These are phyloP conservation scores for Hyaloraphidium curvatum DNA, from an alignment of 192 early-diverging fungal species.

Conservation along the genomic window DNA sequence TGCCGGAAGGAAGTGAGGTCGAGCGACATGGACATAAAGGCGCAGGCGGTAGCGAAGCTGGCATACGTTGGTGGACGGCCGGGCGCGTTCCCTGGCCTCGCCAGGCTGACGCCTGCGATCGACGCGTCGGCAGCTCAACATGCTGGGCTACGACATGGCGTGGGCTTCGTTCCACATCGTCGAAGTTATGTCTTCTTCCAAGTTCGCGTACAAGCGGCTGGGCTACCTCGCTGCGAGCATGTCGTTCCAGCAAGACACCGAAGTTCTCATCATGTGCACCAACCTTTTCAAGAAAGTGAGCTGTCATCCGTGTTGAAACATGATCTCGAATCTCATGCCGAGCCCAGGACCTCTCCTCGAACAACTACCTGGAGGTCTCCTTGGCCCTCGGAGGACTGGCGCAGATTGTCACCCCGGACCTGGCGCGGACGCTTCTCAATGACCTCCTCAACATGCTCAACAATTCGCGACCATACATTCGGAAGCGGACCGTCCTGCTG, in stretches of 20 bases:
- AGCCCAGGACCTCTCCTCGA: constrained; percentile 66
- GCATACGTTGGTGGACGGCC: constrained; percentile 32
- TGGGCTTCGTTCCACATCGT: constrained; percentile 95
- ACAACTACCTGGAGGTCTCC: constrained; percentile 60
- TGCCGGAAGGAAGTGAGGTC: constrained; percentile 67
- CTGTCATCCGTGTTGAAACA: background rate
- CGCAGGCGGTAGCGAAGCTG: constrained; percentile 74
- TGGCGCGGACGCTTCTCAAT: constrained; percentile 69
- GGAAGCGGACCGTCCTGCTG: constrained; percentile 74
- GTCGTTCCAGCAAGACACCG: constrained; percentile 80
- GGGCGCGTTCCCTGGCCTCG: too few species aligned
- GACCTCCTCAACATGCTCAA: constrained; percentile 75
- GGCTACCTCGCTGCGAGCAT: constrained; percentile 83
- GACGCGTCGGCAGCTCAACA: constrained; percentile 49
- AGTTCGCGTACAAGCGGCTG: constrained; percentile 64
- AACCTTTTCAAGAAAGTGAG: constrained; percentile 87
- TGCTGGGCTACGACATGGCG: constrained; percentile 92
- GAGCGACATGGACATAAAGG: constrained; percentile 73
- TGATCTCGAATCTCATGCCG: background rate
- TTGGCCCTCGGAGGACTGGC: constrained; percentile 84
- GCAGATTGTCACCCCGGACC: constrained; percentile 76
- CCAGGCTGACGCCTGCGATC: too few species aligned
- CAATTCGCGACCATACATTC: constrained; percentile 81
- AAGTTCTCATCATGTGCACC: constrained; percentile 89
- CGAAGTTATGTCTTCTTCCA: constrained; percentile 85